Conservation (phyloP, 176 grass and related monocot genomes). For the Triticum aestivum region DNA sequence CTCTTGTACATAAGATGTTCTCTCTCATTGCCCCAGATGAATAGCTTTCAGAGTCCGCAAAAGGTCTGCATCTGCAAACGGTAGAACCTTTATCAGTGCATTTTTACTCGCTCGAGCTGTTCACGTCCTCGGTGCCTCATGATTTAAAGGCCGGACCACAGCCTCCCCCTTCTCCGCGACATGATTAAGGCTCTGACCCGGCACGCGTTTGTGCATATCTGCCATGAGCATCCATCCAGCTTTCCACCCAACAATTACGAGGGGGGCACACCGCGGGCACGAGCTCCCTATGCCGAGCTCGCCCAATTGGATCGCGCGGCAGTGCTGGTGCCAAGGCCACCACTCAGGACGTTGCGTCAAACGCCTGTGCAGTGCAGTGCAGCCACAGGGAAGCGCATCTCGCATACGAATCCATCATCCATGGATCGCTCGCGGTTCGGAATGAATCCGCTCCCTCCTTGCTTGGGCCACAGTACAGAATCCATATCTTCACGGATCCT, state of each 20-base stretch:
- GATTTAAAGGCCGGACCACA: neutral
- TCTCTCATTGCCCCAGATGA: neutral
- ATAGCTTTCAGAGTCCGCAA: neutral
- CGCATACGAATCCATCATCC: neutral
- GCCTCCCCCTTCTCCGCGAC: neutral
- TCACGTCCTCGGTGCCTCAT: neutral
- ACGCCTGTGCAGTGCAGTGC: neutral
- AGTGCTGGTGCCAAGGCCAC: slow-evolving; percentile 8
- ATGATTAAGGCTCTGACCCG: slow-evolving; percentile 20
- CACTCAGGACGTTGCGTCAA: slow-evolving; percentile 15
- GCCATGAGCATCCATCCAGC: neutral
- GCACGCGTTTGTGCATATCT: slow-evolving; percentile 7
- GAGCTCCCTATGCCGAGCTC: no score
- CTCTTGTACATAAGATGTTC: slow-evolving; percentile 15
- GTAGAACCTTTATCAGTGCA: neutral
- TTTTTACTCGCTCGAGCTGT: slow-evolving; percentile 14
- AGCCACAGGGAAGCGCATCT: slow-evolving; percentile 25
- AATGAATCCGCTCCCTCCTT: neutral
- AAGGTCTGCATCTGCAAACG: neutral
- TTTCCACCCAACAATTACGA: slow-evolving; percentile 13
- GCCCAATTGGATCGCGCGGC: slow-evolving; percentile 10
- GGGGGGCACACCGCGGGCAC: neutral
- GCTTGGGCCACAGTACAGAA: neutral
- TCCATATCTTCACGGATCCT: neutral
- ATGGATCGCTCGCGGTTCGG: neutral